Conservation (phyloP, 192 early-diverging fungal species). For the Phlyctochytrium bullatum region DNA sequence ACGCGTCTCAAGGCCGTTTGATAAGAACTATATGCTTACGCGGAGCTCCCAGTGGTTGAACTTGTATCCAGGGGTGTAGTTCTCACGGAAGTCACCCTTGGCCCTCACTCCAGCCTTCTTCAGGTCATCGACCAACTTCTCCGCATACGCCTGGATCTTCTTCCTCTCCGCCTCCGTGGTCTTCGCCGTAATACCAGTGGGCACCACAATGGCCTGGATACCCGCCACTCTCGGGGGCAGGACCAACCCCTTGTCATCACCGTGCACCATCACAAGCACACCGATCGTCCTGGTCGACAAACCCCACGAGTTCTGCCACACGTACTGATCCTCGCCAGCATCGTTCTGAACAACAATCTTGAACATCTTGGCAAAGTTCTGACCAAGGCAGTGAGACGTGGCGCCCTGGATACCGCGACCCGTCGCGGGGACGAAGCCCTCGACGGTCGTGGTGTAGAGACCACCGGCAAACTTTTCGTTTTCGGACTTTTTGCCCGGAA, state of each 20-base stretch:
- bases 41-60: slow-evolving; percentile 99
- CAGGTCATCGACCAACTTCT: slow-evolving; percentile 66
- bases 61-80: slow-evolving; percentile 93
- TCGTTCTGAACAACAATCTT: slow-evolving; percentile 90
- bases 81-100: slow-evolving; percentile 76
- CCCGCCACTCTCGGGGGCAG: slow-evolving; percentile 90
- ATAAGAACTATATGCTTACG: slow-evolving; percentile 33
- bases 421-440: slow-evolving; percentile 94
- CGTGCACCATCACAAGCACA: slow-evolving; percentile 99
- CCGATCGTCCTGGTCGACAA: slow-evolving; percentile 96
- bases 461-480: slow-evolving; percentile 99
- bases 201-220: slow-evolving; percentile 89
- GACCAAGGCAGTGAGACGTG: slow-evolving; percentile 98
- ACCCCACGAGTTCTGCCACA: slow-evolving; percentile 99
- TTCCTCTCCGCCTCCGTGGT: slow-evolving; percentile 71
- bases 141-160: slow-evolving; percentile 63
- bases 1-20: not conserved
- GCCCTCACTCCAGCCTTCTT: slow-evolving; percentile 72
- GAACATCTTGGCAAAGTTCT: slow-evolving; percentile 99
- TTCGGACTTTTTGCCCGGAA: slow-evolving; percentile 96
- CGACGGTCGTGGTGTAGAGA: slow-evolving; percentile 94
- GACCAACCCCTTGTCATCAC: slow-evolving; percentile 98
- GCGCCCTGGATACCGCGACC: slow-evolving; percentile 98
- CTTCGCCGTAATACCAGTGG: slow-evolving; percentile 90
- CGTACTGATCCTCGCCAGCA: slow-evolving; percentile 63